phyloP scores from a whole-genome alignment of 345 rosid species.

The Dipteronia dyeriana region DNA sequence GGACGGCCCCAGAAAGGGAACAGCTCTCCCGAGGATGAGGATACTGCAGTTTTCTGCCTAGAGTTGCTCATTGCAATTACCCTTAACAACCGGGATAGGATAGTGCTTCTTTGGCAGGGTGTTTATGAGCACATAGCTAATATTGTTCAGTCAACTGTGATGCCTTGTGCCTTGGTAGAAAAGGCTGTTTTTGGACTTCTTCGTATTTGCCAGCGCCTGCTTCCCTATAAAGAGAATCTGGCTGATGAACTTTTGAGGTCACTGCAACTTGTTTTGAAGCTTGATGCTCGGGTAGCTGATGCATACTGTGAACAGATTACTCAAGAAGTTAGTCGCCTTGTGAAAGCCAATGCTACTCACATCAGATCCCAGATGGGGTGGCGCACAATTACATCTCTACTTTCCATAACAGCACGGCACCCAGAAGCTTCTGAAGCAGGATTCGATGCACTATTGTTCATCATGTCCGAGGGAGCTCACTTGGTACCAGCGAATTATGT shows the following conservation, averaged over 20 bases:
- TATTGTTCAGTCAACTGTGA: conserved; percentile 92
- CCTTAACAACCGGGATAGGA: conserved; percentile 93
- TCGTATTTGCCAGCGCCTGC: conserved; percentile 92
- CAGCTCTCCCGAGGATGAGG: conserved; percentile 95
- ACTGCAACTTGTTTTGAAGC: conserved; percentile 93
- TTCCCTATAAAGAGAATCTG: conserved; percentile 95
- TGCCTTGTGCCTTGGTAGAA: conserved; percentile 91
- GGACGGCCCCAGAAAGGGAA: conserved; percentile 95
- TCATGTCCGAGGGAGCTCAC: conserved; percentile 85
- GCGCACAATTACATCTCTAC: conserved; percentile 88
- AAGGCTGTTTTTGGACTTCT: conserved; percentile 98
- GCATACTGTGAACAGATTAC: conserved; percentile 97
- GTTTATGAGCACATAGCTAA: conserved; percentile 96
- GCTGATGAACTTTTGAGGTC: conserved; percentile 98
- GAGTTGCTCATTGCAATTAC: conserved; percentile 96
- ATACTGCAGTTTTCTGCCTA: conserved; percentile 98
- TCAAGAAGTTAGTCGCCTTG: conserved; percentile 90
- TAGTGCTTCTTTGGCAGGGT: conserved; percentile 93
- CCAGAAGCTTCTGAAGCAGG: conserved; percentile 99
- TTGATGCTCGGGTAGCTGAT: conserved; percentile 97
- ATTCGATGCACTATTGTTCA: conserved; percentile 77
- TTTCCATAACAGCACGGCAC: conserved; percentile 91
- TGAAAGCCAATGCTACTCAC: conserved; percentile 92
- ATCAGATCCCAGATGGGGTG: conserved; percentile 93
- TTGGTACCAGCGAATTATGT: conserved; percentile 80